Evolutionary conservation across 768 basidiomycete genomes (phyloP).

Genomic region (Lactarius tabidus): DNA sequence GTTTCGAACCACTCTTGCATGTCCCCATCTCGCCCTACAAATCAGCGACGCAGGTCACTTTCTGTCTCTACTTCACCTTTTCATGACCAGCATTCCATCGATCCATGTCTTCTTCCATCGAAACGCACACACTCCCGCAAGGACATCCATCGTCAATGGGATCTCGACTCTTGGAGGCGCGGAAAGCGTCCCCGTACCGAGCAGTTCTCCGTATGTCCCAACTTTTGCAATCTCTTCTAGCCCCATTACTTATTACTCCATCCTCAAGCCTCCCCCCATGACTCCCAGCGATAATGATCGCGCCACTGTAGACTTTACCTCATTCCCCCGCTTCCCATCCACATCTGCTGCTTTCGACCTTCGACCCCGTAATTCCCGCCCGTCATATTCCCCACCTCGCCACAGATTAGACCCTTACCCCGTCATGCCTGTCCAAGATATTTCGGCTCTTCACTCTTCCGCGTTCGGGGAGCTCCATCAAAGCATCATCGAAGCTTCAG

Average conservation of each 20-base stretch:
- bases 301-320: constrained; percentile 4
- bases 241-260: constrained; percentile 1
- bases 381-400: constrained; percentile 9
- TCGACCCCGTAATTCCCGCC: constrained; percentile 16
- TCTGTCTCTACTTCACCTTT: constrained; percentile 42
- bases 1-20: constrained; percentile 4
- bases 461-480: constrained; percentile 64
- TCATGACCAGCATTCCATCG: constrained; percentile 32
- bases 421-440: constrained; percentile 29
- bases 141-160: constrained; percentile 44
- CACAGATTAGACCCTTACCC: constrained; percentile 4
- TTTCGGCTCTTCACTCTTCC: constrained; percentile 49
- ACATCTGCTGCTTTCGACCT: constrained; percentile 36
- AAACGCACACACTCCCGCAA: constrained; percentile 45
- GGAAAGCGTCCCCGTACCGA: constrained; percentile 51
- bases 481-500: constrained; percentile 60
- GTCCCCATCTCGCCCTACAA: constrained; percentile 22
- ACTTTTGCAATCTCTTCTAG: background rate
- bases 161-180: constrained; percentile 49
- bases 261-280: constrained; percentile 3
- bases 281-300: background rate
- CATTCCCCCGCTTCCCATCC: constrained; percentile 26
- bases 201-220: constrained; percentile 41
- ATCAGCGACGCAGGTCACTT: constrained; percentile 50
- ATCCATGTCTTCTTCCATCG: constrained; percentile 42